These are phyloP conservation scores for Phragmites australis DNA, from an alignment of 176 grass and related monocot genomes.

Conservation along the genomic window DNA sequence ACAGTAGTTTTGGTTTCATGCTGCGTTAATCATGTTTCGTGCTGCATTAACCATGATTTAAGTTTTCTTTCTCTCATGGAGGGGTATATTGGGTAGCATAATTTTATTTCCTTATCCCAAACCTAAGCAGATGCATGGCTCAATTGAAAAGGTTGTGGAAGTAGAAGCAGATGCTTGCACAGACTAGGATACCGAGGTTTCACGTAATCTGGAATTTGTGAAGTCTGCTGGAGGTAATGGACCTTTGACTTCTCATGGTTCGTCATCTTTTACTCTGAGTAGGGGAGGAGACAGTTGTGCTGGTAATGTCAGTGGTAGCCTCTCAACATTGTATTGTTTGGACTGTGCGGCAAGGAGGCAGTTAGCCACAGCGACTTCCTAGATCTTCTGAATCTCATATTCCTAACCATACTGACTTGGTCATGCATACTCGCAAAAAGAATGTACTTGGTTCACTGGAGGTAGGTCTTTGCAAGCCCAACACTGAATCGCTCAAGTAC, in stretches of 20 bases:
- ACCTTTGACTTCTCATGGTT: constrained; percentile 23
- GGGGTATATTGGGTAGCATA: too few species aligned
- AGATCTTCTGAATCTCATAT: constrained; percentile 40
- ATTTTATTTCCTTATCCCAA: too few species aligned
- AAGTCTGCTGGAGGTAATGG: constrained; percentile 15
- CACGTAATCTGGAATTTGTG: constrained; percentile 4
- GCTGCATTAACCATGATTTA: too few species aligned
- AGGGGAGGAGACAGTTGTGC: constrained; percentile 31
- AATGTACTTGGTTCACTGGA: constrained; percentile 46
- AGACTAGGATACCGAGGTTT: constrained; percentile 36
- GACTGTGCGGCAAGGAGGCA: constrained; percentile 57
- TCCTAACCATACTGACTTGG: constrained; percentile 34
- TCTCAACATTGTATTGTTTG: constrained; percentile 53
- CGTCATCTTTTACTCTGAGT: constrained; percentile 30
- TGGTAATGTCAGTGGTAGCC: constrained; percentile 32
- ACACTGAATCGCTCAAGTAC: constrained; percentile 11
- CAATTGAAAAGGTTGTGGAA: constrained; percentile 28
- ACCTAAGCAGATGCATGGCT: too few species aligned
- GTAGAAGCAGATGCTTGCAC: constrained; percentile 31
- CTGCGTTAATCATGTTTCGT: too few species aligned
- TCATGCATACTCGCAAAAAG: constrained; percentile 16
- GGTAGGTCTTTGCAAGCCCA: constrained; percentile 40
- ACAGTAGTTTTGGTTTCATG: too few species aligned
- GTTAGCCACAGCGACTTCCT: constrained; percentile 36
- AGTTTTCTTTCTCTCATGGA: too few species aligned